Evolutionary conservation across 148 eudicot species (phyloP).

Genomic region (Persicaria maculosa): DNA sequence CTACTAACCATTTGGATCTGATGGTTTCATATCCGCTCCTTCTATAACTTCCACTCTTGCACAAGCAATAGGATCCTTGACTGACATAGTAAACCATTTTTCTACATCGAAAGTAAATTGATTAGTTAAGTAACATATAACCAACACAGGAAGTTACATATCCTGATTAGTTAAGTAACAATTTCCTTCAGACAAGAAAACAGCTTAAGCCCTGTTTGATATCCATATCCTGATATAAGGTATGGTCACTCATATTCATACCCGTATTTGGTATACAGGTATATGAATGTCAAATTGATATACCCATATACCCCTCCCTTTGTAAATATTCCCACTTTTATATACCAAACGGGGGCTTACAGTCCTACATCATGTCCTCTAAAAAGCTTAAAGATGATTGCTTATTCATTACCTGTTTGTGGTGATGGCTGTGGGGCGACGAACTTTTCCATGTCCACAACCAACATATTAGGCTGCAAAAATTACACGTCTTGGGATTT

Average conservation of each 20-base stretch:
- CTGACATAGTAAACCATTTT: slow-evolving; percentile 77
- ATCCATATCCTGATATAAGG: no score
- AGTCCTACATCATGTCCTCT: background rate
- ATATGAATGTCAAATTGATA: no score
- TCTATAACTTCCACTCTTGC: slow-evolving; percentile 76
- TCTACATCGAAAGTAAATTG: slow-evolving; percentile 54
- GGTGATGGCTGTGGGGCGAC: slow-evolving; percentile 36
- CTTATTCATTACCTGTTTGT: slow-evolving; percentile 3
- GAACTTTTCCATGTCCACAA: slow-evolving; percentile 83
- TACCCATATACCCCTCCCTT: no score
- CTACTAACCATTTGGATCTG: slow-evolving; percentile 61
- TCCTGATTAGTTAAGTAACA: no score
- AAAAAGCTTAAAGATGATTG: background rate
- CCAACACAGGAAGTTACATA: slow-evolving; percentile 79
- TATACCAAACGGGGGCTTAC: no score
- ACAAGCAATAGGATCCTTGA: slow-evolving; percentile 66
- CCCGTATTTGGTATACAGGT: no score
- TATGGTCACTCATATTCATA: no score
- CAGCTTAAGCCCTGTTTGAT: no score
- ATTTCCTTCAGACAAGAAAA: no score
- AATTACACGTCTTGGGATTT: background rate
- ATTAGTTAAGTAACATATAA: slow-evolving; percentile 61
- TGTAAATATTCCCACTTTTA: no score
- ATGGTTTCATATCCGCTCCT: slow-evolving; percentile 73
- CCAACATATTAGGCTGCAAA: slow-evolving; percentile 81